Conservation (phyloP, 148 eudicot species). For the Rhododendron griersonianum region DNA sequence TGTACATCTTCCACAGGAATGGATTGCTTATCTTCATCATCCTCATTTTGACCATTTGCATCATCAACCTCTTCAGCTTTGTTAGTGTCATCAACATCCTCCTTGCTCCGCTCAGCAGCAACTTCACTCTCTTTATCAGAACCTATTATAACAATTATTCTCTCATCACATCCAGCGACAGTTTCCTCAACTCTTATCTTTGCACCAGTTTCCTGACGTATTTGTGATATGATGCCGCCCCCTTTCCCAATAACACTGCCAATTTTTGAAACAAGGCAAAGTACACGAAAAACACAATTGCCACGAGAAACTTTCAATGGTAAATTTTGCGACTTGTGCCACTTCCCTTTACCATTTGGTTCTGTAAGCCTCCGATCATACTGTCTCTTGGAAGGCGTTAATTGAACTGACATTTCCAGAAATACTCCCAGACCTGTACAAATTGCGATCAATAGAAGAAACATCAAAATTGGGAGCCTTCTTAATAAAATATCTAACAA, state of each 20-base stretch:
- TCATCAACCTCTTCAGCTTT: constrained; percentile 34
- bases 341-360: constrained; percentile 54
- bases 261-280: constrained; percentile 57
- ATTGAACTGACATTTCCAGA: constrained; percentile 54
- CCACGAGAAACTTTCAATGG: constrained; percentile 33
- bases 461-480: not conserved
- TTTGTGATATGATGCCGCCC: constrained; percentile 52
- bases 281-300: constrained; percentile 49
- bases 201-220: constrained; percentile 73
- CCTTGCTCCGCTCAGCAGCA: constrained; percentile 29
- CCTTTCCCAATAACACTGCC: constrained; percentile 56
- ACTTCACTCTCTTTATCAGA: constrained; percentile 50
- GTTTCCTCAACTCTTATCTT: constrained; percentile 64
- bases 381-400: constrained; percentile 74
- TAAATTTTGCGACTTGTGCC: constrained; percentile 43
- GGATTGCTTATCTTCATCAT: constrained; percentile 37
- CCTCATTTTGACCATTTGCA: constrained; percentile 23
- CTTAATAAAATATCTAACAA: not conserved
- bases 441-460: not conserved
- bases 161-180: constrained; percentile 69
- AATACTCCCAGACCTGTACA: constrained; percentile 16
- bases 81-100: constrained; percentile 32
- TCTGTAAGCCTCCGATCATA: constrained; percentile 36
- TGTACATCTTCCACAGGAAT: constrained; percentile 32
- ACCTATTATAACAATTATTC: constrained; percentile 51